Evolutionary conservation across 805 yeast species (phyloP), one percentile per base, ranked within the genome.

Genomic region (Metschnikowia matae): DNA sequence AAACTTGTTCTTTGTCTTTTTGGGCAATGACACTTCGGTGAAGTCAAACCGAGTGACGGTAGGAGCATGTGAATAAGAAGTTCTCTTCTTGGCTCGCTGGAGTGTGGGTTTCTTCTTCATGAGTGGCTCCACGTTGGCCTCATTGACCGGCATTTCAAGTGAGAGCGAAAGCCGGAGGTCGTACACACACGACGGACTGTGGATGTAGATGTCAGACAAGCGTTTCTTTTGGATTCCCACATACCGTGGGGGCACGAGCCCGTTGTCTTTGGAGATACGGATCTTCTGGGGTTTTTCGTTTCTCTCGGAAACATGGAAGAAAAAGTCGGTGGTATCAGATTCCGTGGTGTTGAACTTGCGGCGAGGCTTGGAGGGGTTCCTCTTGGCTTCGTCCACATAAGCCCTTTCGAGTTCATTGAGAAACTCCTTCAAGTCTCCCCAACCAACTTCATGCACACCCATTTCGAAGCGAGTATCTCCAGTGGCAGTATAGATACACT

Each of bases 91-190:
- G 51, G 80, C 79, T 61, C 97, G 74, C 40, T 80, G 79, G 51
- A 78, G 62, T 21, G 76, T 71, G 6, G 86, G 85, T 51, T 77
- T 70, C 62, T 78, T 72, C 60, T 78, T 73, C 66, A 80, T 55
- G 15, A 68, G 60, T 61, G 73, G 77, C 68, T 77, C 79, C 63
- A 84, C 58, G 70, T 83, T 66, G 63, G 81, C 67, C 69, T 78
- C 82, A 33, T 79, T 77, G 21, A 80, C 79, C 0, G 96, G 96
- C 52, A 84, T 64, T 80, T 90, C 97, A 29, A 87, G 67, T 36
- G 89, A 81, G 55, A 91, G 69, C 5, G 95, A 83, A 35, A 90
- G 70, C 58, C 96, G 78, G 57, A 85, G 73, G 67, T 90, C 97
- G 62, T 83, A 84, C 66, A 83, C 75, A 32, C 87, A 81, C 55